phyloP scores from a whole-genome alignment of 129 eudicot species.

The Erigeron canadensis region DNA sequence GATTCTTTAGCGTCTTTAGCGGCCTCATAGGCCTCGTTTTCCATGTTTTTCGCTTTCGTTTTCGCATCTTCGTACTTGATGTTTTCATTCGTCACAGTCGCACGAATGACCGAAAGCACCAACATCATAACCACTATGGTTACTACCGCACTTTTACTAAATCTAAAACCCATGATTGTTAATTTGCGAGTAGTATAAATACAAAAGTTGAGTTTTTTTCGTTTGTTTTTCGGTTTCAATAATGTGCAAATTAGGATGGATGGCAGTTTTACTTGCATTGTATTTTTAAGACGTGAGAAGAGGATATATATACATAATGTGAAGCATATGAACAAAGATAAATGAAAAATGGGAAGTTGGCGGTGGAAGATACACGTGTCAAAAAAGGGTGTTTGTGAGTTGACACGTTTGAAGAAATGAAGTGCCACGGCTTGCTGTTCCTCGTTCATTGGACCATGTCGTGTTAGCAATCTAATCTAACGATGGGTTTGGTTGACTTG shows the following conservation, averaged over 20 bases:
- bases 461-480: not conserved
- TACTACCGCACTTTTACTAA: not conserved
- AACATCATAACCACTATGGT: slow-evolving; percentile 13
- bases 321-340: not conserved
- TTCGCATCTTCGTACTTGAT: slow-evolving; percentile 29
- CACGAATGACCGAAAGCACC: slow-evolving; percentile 16
- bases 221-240: not conserved
- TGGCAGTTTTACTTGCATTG: too few species aligned
- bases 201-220: not conserved
- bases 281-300: too few species aligned
- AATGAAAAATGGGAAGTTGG: not conserved
- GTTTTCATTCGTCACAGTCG: slow-evolving; percentile 11
- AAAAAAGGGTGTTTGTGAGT: not conserved
- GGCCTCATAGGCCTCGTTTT: slow-evolving; percentile 26
- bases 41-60: slow-evolving; percentile 9
- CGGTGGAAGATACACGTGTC: slow-evolving; percentile 23
- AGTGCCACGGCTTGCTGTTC: slow-evolving; percentile 15
- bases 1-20: slow-evolving; percentile 41
- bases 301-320: not conserved
- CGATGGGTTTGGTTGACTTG: not conserved
- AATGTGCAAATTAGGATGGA: too few species aligned
- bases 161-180: not conserved
- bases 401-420: slow-evolving; percentile 20
- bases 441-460: slow-evolving; percentile 12
- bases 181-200: not conserved